These are phyloP conservation scores for Tremellales sp. DNA, from an alignment of 1,284 basidiomycete species.

Conservation along the genomic window DNA sequence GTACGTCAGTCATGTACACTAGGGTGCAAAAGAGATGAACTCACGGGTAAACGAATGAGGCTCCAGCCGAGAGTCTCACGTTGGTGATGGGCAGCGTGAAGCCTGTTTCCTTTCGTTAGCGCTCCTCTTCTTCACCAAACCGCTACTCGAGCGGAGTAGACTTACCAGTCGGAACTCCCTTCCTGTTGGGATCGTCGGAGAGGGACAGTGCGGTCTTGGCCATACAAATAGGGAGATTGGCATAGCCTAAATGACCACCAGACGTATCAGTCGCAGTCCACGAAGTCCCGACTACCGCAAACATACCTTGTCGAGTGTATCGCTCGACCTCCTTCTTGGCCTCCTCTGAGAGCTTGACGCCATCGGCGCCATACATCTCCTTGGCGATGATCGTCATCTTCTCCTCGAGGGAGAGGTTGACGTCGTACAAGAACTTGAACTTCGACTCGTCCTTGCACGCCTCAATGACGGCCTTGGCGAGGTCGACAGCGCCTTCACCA, in stretches of 20 bases:
- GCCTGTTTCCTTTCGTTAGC: no score
- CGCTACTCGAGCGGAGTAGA: no score
- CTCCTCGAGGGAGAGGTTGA: conserved; percentile 74
- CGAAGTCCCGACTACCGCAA: conserved; percentile 44
- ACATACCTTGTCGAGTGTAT: conserved; percentile 92
- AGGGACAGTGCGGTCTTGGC: conserved; percentile 98
- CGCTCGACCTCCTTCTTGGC: conserved; percentile 84
- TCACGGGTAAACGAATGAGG: conserved; percentile 93
- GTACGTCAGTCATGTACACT: no score
- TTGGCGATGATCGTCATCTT: conserved; percentile 83
- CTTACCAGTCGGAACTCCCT: conserved; percentile 81
- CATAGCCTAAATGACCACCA: no score
- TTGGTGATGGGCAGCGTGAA: conserved; percentile 92
- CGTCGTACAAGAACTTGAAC: conserved; percentile 88
- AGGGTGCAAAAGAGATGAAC: no score
- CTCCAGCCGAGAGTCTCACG: conserved; percentile 85
- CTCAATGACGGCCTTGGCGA: conserved; percentile 80
- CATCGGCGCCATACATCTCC: conserved; percentile 87
- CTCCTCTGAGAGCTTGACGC: conserved; percentile 75
- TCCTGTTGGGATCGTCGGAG: conserved; percentile 87
- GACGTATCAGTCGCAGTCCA: conserved; percentile 13
- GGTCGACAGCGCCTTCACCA: conserved; percentile 77
- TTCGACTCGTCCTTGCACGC: conserved; percentile 76
- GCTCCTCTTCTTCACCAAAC: no score
- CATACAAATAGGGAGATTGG: conserved; percentile 73